Percentiles rank a stretch among this genome's conserved stretches.
These are phyloP conservation scores for Xylariaceae sp. DNA, from an alignment of 2,329 filamentous ascomycete genomes.

Conservation along the genomic window DNA sequence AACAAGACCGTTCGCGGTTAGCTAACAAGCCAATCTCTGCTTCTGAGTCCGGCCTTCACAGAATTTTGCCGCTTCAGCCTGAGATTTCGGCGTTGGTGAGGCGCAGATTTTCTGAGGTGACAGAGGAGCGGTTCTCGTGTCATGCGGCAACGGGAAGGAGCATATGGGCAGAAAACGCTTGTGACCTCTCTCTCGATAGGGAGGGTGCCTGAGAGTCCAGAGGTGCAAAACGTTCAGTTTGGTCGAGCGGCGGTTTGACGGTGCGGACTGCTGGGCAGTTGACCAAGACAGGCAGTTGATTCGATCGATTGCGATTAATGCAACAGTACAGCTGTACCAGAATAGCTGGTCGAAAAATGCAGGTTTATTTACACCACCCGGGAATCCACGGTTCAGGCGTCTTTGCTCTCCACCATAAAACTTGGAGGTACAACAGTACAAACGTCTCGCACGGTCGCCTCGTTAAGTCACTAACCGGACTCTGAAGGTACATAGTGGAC, in stretches of 20 bases:
- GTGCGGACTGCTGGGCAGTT: too few relatives aligned
- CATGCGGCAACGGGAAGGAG: conserved; percentile 2
- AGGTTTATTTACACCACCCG: not conserved
- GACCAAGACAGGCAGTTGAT: too few relatives aligned
- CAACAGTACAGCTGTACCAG: not conserved
- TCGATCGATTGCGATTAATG: too few relatives aligned
- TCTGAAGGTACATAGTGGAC: too few relatives aligned
- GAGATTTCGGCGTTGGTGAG: too few relatives aligned
- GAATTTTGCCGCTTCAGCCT: conserved; percentile 4
- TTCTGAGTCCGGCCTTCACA: too few relatives aligned
- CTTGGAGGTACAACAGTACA: not conserved
- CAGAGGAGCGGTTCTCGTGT: conserved; percentile 1
- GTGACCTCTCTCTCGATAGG: not conserved
- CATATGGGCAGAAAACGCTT: conserved; percentile 1
- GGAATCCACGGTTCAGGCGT: not conserved
- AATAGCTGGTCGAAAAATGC: not conserved
- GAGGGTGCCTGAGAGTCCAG: not conserved
- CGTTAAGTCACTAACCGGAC: too few relatives aligned
- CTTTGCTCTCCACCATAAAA: too few relatives aligned
- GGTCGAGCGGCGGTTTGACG: not conserved
- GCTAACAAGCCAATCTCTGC: conserved; percentile 6
- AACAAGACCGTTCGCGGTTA: too few relatives aligned
- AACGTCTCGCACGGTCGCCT: too few relatives aligned
- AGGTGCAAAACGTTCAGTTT: not conserved
- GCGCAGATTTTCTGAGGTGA: not conserved